A percentile compares a stretch with the other conserved stretches of the same genome.
phyloP scores from a whole-genome alignment of 352 stramenopile genomes.

The Phytopythium boreale region DNA sequence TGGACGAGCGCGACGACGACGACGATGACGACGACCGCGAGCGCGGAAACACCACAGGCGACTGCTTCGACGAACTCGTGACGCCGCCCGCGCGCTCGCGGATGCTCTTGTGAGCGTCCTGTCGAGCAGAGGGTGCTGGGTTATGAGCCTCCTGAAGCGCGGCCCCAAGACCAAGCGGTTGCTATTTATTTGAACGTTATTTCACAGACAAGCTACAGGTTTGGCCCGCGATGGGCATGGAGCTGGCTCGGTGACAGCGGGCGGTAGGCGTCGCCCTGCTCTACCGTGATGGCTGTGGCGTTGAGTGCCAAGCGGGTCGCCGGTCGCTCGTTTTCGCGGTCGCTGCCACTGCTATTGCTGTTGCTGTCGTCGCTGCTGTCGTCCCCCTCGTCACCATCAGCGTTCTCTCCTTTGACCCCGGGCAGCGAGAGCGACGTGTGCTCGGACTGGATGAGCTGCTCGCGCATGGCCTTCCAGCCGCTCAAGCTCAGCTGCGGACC shows the following conservation, averaged over 20 bases:
- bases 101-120: neutral
- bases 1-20: slow-evolving; percentile 1
- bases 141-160: neutral
- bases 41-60: neutral
- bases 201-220: slow-evolving; percentile 16
- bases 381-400: slow-evolving; percentile 8
- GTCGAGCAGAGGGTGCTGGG: too few species aligned
- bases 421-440: slow-evolving; percentile 3
- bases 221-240: slow-evolving; percentile 8
- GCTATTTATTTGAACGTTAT: slow-evolving; percentile 1
- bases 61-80: slow-evolving; percentile 8
- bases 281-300: slow-evolving; percentile 12
- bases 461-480: slow-evolving; percentile 47
- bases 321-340: slow-evolving; percentile 1
- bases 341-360: slow-evolving; percentile 9
- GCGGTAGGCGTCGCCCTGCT: slow-evolving; percentile 38
- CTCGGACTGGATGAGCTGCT: slow-evolving; percentile 41
- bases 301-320: neutral
- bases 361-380: slow-evolving; percentile 10
- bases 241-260: slow-evolving; percentile 28
- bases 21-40: neutral
- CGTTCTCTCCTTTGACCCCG: neutral
- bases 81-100: slow-evolving; percentile 1
- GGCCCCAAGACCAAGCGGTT: neutral
- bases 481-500: slow-evolving; percentile 33